Base-by-base conservation (phyloP, 1,284 basidiomycete species). In the Ustilago esculenta region DNA sequence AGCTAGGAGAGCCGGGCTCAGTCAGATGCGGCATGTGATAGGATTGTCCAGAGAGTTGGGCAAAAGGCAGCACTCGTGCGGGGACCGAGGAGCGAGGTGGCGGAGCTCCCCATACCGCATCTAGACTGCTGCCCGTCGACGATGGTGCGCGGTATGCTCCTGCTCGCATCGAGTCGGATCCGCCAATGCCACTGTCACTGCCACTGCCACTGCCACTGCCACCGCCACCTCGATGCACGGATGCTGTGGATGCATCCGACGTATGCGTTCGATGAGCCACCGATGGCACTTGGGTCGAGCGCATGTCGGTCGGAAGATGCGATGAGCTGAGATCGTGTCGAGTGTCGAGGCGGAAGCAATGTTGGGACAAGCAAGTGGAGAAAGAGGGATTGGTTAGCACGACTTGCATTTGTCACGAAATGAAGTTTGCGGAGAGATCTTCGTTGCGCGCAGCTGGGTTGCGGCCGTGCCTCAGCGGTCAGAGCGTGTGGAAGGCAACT, bases 1-100 rank as follows among this genome's bases (percentile, higher is more conserved):
- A n/a, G n/a, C 54, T 64, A 4, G 61, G 61, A 30, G 61, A 64
- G 34, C 54, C 50, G 8, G 61, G 61, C 14, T 57, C 54, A 5
- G 41, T 32, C 25, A 57, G 15, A 1, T 48, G 54, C 36, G 54
- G 54, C 41, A 53, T 57, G 34, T 24, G 23, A 24, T 49, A 39
- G 4, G 35, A 39, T 21, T 36, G 40, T 35, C 17, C 42, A 32
- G 45, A 41, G 21, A 32, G 24, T 6, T 30, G 41, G 6, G 8
- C 18, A 1, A 47, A 63, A 10, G 29, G 24, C 10, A 37, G 32
- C 14, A 47, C 37, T 18, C 42, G 55, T 14, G 36, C 15, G 15
- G 37, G 17, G 8, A 12, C 8, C 7, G 51, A 40, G 6, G 49
- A 39, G 2, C 30, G 55, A 3, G 55, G 32, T 24, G 50, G 36